These are phyloP conservation scores for Chaetomium sp. DNA, from an alignment of 2,329 filamentous ascomycete genomes.

Conservation along the genomic window DNA sequence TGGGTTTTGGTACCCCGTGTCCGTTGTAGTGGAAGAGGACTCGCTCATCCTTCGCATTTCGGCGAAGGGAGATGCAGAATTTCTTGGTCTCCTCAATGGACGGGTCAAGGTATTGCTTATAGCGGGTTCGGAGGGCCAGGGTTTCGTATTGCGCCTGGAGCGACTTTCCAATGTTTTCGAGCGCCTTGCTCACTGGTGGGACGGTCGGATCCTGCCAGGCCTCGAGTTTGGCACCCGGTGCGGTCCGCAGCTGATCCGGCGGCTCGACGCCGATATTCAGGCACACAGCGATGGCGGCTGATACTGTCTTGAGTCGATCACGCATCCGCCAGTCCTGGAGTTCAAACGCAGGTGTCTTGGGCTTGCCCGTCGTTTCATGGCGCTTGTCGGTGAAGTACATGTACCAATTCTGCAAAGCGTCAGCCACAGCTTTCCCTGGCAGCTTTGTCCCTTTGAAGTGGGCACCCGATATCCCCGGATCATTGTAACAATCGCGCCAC, in stretches of 20 bases:
- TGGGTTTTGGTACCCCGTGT: constrained; percentile 94
- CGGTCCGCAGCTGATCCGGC: constrained; percentile 94
- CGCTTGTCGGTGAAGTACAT: constrained; percentile 99
- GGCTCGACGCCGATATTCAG: constrained; percentile 97
- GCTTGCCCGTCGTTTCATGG: constrained; percentile 90
- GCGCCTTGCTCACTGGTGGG: constrained; percentile 76
- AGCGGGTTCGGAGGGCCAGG: constrained; percentile 89
- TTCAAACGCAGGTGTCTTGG: constrained; percentile 66
- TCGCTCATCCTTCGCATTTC: constrained; percentile 93
- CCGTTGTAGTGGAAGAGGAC: constrained; percentile 99
- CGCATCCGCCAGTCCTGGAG: constrained; percentile 97
- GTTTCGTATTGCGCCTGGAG: constrained; percentile 97
- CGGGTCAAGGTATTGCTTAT: constrained; percentile 95
- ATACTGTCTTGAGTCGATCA: constrained; percentile 94
- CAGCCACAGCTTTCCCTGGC: constrained; percentile 16
- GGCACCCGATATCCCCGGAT: not conserved
- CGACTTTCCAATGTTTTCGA: constrained; percentile 93
- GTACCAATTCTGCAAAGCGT: constrained; percentile 77
- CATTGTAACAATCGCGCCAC: constrained; percentile 36
- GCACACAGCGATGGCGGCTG: constrained; percentile 89
- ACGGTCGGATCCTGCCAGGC: constrained; percentile 94
- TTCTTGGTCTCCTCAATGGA: constrained; percentile 98
- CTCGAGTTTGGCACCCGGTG: constrained; percentile 88
- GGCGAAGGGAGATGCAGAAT: constrained; percentile 84
- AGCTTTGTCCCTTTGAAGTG: not conserved